Base-by-base conservation (phyloP, 2,329 filamentous ascomycete species). In the Gremmenia infestans region DNA sequence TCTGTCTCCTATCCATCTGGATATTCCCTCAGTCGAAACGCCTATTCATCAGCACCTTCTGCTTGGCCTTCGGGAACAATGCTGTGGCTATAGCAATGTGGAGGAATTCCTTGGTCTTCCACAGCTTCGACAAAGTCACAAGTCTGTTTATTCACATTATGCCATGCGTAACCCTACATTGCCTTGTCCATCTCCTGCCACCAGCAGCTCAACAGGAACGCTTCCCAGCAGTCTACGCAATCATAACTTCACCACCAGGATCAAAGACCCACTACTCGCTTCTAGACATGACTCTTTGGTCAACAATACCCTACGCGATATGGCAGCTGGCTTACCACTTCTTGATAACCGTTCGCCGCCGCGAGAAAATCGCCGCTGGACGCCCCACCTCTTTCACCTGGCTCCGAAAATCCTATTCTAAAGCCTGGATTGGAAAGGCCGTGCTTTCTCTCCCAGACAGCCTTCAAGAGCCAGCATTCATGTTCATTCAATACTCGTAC, bases 81-180 rank as follows among this genome's bases (percentile, higher is more conserved):
- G 94, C 94, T 19, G 86, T 97, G 48, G 94, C 94, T 12, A 97
- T 99, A 71, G 91, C 94, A 70, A 94, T 99, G 92, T 99, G 94
- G 94, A 86, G 94, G 61, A 99, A 99, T 72, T 97, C 92, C 35
- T 82, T 99, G 68, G 94, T 99, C 48, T 99, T 99, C 72, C 94
- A 99, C 77, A 96, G 91, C 69, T 86, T 99, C 73, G 94, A 99
- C 79, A 99, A 99, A 74, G 91, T 97, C 59, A 95, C 92, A 59
- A 87, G 85, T 71, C 80, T 99, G n/a, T 99, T 99, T 75, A 97
- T 99, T 65, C 94, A 99, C 72, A 96, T 99, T 67, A 99, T 99
- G 93, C 94, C 94, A 1, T 96, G 92, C 63, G 93, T 89, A 5
- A 90, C 92, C 1, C 81, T 99, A 12, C 94, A 99, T 72, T 95